These are phyloP conservation scores for Penicillium sp. DNA, from an alignment of 2,329 filamentous ascomycete genomes.

Conservation along the genomic window DNA sequence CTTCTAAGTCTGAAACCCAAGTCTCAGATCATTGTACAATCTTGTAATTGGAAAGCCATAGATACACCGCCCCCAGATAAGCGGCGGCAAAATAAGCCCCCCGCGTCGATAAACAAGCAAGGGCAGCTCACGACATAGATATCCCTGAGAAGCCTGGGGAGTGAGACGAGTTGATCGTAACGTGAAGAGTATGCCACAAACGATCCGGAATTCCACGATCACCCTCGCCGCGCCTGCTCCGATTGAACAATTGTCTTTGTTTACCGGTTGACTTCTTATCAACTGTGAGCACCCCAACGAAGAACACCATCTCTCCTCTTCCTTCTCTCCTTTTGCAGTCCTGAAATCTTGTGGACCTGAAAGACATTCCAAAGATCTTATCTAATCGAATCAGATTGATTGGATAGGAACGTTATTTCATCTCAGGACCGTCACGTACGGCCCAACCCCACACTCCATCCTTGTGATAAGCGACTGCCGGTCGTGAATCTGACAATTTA, in stretches of 20 bases:
- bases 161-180: background rate
- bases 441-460: background rate
- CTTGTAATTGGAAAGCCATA: background rate
- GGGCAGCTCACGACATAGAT: conserved; percentile 13
- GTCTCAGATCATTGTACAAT: background rate
- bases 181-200: background rate
- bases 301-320: background rate
- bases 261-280: conserved; percentile 3
- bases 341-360: background rate
- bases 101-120: conserved; percentile 35
- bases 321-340: background rate
- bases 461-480: background rate
- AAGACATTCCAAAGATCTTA: background rate
- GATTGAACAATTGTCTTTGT: background rate
- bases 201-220: background rate
- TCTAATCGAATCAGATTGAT: conserved; percentile 1
- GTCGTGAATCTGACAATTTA: background rate
- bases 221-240: background rate
- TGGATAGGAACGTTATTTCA: background rate
- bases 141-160: background rate
- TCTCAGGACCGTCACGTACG: background rate
- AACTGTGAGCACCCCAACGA: background rate
- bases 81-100: conserved; percentile 33
- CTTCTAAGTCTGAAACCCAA: background rate
- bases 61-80: conserved; percentile 17